These are phyloP conservation scores for Parasarocladium wereldwijsianum DNA, from an alignment of 2,329 filamentous ascomycete species.

Conservation along the genomic window DNA sequence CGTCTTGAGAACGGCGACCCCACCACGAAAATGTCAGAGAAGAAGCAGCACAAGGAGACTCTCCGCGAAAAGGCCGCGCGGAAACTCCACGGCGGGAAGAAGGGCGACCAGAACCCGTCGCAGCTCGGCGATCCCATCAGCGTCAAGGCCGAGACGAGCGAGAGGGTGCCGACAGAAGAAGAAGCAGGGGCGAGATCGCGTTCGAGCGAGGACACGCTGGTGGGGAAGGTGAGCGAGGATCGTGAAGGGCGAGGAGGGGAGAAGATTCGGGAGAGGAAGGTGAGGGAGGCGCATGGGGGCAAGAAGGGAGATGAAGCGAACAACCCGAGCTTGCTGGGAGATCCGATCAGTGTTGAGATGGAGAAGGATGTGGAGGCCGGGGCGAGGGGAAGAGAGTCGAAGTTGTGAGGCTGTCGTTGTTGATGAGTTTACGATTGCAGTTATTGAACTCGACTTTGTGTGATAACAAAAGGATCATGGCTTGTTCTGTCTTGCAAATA, in stretches of 20 bases:
- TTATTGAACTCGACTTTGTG: too few relatives aligned
- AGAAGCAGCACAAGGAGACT: constrained; percentile 5
- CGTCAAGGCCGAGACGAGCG: constrained; percentile 21
- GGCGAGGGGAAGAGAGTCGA: neutral
- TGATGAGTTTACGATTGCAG: too few relatives aligned
- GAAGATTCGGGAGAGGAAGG: neutral
- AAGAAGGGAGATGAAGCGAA: neutral
- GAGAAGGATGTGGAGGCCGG: constrained; percentile 1
- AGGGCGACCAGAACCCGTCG: constrained; percentile 18
- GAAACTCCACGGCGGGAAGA: constrained; percentile 15
- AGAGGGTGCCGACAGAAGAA: constrained; percentile 16
- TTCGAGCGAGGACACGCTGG: too few relatives aligned
- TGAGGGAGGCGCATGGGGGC: neutral
- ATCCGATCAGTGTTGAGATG: neutral
- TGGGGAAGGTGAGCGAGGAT: neutral
- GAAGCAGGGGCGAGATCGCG: constrained; percentile 9
- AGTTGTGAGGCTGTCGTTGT: neutral
- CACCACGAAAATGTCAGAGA: too few relatives aligned
- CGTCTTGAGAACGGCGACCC: too few relatives aligned
- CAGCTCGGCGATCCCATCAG: constrained; percentile 24
- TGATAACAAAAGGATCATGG: too few relatives aligned
- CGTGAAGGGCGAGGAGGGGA: neutral
- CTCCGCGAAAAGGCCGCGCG: constrained; percentile 8
- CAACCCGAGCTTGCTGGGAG: neutral
- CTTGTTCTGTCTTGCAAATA: too few relatives aligned